These are phyloP conservation scores for Cladosporium sp. DNA, from an alignment of 2,329 filamentous ascomycete genomes.

Conservation along the genomic window DNA sequence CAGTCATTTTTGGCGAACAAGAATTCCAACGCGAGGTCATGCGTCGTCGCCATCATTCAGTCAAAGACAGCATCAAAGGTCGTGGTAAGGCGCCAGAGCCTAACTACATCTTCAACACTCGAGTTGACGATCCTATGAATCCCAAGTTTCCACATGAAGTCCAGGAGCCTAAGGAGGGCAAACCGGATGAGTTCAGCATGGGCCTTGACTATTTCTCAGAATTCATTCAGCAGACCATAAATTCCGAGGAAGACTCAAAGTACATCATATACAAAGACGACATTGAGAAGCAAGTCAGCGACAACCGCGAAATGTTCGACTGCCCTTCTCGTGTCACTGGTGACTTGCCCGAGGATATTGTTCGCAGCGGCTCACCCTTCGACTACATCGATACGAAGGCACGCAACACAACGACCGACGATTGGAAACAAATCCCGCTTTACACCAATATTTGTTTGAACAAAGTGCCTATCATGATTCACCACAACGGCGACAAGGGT, in stretches of 20 bases:
- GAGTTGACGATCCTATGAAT: constrained; percentile 18
- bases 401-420: neutral
- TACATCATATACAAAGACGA: constrained; percentile 15
- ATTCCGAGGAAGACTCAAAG: constrained; percentile 16
- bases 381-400: constrained; percentile 4
- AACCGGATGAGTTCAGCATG: constrained; percentile 20
- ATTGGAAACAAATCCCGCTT: constrained; percentile 19
- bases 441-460: constrained; percentile 24
- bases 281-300: constrained; percentile 8
- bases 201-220: constrained; percentile 21
- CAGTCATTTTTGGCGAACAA: constrained; percentile 27
- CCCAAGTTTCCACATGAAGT: constrained; percentile 17
- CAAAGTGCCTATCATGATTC: constrained; percentile 25
- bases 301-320: constrained; percentile 15
- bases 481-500: constrained; percentile 23
- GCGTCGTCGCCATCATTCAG: constrained; percentile 19
- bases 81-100: neutral
- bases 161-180: constrained; percentile 14
- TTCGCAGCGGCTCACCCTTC: constrained; percentile 2
- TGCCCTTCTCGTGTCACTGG: constrained; percentile 14
- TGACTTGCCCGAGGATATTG: constrained; percentile 14
- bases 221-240: constrained; percentile 17
- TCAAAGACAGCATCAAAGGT: constrained; percentile 15
- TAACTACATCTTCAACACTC: constrained; percentile 13
- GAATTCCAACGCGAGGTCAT: constrained; percentile 28